A percentile compares a stretch with the other conserved stretches of the same genome.
Conservation (phyloP, 345 rosid genomes). For the Lumnitzera racemosa region DNA sequence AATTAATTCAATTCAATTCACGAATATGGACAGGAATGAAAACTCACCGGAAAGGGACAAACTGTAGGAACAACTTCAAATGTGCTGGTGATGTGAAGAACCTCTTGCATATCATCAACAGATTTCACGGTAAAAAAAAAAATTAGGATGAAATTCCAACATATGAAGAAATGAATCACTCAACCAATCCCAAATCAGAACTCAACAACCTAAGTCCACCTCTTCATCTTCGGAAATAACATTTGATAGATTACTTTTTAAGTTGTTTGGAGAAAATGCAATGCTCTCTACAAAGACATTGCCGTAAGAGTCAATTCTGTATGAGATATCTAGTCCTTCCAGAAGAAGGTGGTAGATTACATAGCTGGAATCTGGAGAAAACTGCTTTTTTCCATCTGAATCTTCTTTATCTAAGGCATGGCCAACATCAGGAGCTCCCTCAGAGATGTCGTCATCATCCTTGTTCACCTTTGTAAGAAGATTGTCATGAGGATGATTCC, state of each 20-base stretch:
- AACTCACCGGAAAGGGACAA: no score
- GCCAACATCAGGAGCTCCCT: conserved; percentile 13
- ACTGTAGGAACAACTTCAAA: no score
- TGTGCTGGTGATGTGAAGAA: no score
- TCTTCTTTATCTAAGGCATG: conserved; percentile 17
- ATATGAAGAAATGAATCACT: no score
- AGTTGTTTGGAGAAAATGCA: conserved; percentile 12
- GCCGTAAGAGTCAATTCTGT: conserved; percentile 47
- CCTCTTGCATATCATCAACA: no score
- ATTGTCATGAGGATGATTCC: conserved; percentile 42
- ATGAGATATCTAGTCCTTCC: conserved; percentile 72
- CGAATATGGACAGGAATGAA: no score
- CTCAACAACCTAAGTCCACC: neutral
- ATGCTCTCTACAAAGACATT: conserved; percentile 57
- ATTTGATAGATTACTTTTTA: neutral
- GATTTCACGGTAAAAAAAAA: no score
- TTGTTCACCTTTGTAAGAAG: conserved; percentile 5
- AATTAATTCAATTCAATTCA: no score
- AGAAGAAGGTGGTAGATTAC: conserved; percentile 57
- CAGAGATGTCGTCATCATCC: conserved; percentile 2
- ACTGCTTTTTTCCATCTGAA: conserved; percentile 5
- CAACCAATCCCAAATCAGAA: no score
- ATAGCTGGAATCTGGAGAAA: conserved; percentile 7
- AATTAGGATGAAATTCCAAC: no score
- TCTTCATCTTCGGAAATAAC: neutral